Base-by-base conservation (phyloP, 1,284 basidiomycete species). In the Coriolopsis trogii region DNA sequence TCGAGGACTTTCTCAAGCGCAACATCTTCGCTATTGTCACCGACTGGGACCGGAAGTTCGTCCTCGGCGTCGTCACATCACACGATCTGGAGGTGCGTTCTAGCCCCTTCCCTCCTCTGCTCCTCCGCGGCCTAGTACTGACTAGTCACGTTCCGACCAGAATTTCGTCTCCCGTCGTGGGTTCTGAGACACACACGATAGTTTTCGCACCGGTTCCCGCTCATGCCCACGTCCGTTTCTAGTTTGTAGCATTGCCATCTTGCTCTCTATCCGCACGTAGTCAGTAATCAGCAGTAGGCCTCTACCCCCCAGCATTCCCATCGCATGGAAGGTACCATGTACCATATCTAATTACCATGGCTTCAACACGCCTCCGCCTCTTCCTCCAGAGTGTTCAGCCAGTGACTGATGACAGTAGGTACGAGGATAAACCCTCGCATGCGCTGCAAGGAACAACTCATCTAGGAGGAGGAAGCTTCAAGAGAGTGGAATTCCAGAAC, bases 21-120 rank as follows among this genome's bases (percentile, higher is more conserved):
- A 87, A 89, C 56, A 79, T 88, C 31, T 94, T 93, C 63, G 93
- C 91, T 1, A 71, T 95, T 29, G 92, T 95, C 24, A 95, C 93
- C 6, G 93, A 95, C 67, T 69, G 73, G 38, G 80, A 81, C 46
- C 81, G 92, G 53, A 93, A 93, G 66, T 95, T 95, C 64, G 91
- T 95, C 1, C 77, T 95, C 29, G 93, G 78, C 0, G 87, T 95
- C 0, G 92, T 90, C 1, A 95, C 93, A 12, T 69, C 74, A 37
- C 81, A 89, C 37, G 93, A 95, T 68, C 71, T 95, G 18, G 84
- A 93, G 67, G 85, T 85, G 25, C n/a, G 53, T 25, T 10, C 16
- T 30, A 4, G 21, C 18, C 12, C 26, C 3, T 24, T 1, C 13
- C 9, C 12, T 26, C 34, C n/a, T 18, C 8, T 20, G 12, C 12